Evolutionary conservation across 139 green algal species (phyloP).

Genomic region (Zygnema circumcarinatum): DNA sequence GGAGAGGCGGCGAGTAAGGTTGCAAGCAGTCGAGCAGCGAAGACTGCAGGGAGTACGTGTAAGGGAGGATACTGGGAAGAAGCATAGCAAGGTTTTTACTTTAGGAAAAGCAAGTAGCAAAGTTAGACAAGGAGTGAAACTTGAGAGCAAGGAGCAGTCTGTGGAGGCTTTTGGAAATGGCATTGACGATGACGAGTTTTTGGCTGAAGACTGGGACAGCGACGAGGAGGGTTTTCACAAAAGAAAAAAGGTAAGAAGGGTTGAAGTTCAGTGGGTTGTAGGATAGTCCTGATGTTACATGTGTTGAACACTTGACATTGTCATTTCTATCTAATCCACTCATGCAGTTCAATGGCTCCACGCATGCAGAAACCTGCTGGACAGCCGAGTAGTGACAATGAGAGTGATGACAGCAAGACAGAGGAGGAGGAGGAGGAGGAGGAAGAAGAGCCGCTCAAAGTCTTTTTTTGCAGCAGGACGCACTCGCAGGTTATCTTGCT

Average conservation of each 20-base stretch:
- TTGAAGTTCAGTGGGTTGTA: too few species aligned
- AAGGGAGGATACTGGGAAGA: background rate
- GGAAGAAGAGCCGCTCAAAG: slow-evolving; percentile 67
- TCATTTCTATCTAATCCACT: too few species aligned
- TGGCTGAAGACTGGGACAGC: slow-evolving; percentile 22
- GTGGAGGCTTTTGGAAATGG: background rate
- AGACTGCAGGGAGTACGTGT: background rate
- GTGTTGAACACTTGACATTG: too few species aligned
- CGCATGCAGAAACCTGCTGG: too few species aligned
- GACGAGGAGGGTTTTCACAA: slow-evolving; percentile 7
- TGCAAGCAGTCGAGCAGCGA: slow-evolving; percentile 5
- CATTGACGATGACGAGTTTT: slow-evolving; percentile 13
- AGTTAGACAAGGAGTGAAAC: background rate
- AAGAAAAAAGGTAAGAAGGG: slow-evolving; percentile 13
- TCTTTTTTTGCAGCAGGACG: slow-evolving; percentile 93
- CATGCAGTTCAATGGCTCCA: too few species aligned
- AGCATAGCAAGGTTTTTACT: background rate
- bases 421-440: slow-evolving; percentile 23
- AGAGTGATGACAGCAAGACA: slow-evolving; percentile 16
- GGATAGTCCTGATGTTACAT: too few species aligned
- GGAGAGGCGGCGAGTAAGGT: background rate
- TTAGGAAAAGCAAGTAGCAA: background rate
- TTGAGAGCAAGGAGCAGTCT: background rate
- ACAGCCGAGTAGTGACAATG: too few species aligned
- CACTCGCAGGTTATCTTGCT: slow-evolving; percentile 81